These are phyloP conservation scores for Corylus heterophylla DNA, from an alignment of 306 rosid genomes.

Conservation along the genomic window DNA sequence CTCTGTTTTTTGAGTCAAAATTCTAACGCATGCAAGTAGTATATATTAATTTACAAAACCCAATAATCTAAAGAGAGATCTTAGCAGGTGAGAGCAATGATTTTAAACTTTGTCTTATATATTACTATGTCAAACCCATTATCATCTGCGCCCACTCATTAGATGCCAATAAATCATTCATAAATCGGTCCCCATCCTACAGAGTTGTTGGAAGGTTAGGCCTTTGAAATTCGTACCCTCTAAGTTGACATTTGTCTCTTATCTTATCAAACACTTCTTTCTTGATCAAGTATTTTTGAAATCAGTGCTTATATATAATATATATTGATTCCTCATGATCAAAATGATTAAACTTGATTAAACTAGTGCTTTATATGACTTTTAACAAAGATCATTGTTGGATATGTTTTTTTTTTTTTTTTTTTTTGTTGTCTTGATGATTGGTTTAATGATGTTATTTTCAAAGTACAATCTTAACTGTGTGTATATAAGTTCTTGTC, in stretches of 20 bases:
- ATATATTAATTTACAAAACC: not conserved
- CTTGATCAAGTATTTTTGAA: not conserved
- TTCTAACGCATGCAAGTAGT: not conserved
- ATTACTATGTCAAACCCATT: not conserved
- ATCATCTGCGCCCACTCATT: constrained; percentile 6
- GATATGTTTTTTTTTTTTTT: not conserved
- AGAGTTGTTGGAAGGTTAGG: not conserved
- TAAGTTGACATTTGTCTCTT: not conserved
- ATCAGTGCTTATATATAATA: not conserved
- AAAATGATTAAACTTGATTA: not conserved
- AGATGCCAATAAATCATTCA: constrained; percentile 16
- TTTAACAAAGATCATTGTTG: not conserved
- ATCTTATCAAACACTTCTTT: not conserved
- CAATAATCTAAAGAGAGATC: constrained; percentile 3
- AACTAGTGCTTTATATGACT: not conserved
- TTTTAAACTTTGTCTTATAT: not conserved
- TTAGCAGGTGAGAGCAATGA: constrained; percentile 14
- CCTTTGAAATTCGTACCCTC: constrained; percentile 24
- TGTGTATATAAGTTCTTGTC: no score
- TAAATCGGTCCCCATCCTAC: constrained; percentile 13
- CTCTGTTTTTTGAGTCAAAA: not conserved
- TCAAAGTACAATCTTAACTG: no score
- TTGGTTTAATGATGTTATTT: not conserved
- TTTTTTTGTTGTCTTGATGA: constrained; percentile 4
- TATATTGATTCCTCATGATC: constrained; percentile 6